Evolutionary conservation across 2,329 filamentous ascomycete species (phyloP), one percentile per base, ranked within the genome.

Genomic region (Sporothrix schenckii): DNA sequence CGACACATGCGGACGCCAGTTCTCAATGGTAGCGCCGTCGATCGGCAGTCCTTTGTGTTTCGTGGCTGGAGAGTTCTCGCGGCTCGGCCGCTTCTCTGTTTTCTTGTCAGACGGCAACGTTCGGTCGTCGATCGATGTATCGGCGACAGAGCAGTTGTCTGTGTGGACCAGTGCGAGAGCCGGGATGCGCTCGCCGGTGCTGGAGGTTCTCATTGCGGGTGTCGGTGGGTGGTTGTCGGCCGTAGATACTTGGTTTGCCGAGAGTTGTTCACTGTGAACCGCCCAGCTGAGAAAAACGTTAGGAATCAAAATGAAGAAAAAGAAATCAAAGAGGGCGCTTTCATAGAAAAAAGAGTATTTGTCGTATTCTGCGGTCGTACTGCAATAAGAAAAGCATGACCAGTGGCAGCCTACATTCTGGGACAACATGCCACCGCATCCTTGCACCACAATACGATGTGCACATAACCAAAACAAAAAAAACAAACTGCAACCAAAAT

Each of bases 1-100:
- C 27, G 63, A 66, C 11, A 66, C 63, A 50, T 52, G 47, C 4
- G 63, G 63, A 21, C 63, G 63, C 63, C 63, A 66, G 47, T 66
- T 66, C n/a, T 66, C 63, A 10, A 39, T 52, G 19, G 63, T 13
- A 27, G 27, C 49, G 6, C 19, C 19, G 27, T 52, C 44, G 39
- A 27, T 21, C 27, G 47, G 19, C 27, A 53, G 24, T 3, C 19
- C 30, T 27, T 50, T 50, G 47, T 66, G 63, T 27, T 66, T 66
- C 47, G 34, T 34, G 44, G 47, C 19, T 1, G 63, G 63, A 3
- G 47, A 50, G 4, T 19, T 21, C 19, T 66, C 63, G 19, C 47
- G 47, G 19, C 47, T 34, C 2, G 27, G 16, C 16, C n/a, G 27
- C 63, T 52, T 66, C 24, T 66, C 47, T 4, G 34, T 9, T 9